Base-by-base conservation (phyloP, 805 yeast species). In the Barnettozyma populi region DNA sequence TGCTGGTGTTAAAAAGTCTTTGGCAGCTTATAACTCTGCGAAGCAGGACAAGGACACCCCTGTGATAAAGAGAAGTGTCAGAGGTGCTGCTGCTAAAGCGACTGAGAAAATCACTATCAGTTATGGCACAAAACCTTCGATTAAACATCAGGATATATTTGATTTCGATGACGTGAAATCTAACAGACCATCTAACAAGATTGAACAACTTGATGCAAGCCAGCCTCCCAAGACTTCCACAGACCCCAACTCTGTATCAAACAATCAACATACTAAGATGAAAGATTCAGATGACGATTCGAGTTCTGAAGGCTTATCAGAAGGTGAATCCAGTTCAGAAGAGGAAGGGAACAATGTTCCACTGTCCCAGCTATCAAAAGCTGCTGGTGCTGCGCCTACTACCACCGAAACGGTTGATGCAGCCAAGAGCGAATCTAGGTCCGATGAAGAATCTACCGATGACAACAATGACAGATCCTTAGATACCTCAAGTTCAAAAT, bases 11-110 rank as follows among this genome's bases (percentile, higher is more conserved):
- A 48, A 34, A 19, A 46, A 48, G 10, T 29, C 46, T 6, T 19
- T 52, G 6, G 48, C 51, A 4, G 21, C 43, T n/a, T 32, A 43
- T 18, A 41, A 37, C 21, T 3, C 36, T 20, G 11, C 36, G 16
- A 36, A 42, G 7, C n/a, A 31, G 19, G 34, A 19, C 18, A 23
- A 44, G 16, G 38, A 13, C 20, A 14, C n/a, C 36, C 19, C 48
- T 44, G 27, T 16, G 6, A 32, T 27, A 7, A 43, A 34, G 32
- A 49, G 47, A 36, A 44, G 41, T 24, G 23, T 36, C 4, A 42
- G 52, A 40, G 29, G 36, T 38, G 55, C 55, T 20, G 55, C 57
- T 27, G 45, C 41, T 3, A 19, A 36, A 10, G 53, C 53, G 6
- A 40, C 7, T 7, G 29, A 42, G 20, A 45, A 42, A 14, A 18